Percentiles rank a stretch among this genome's conserved stretches.
Evolutionary conservation across 2,329 filamentous ascomycete species (phyloP).

Genomic region (Trematosphaeria pertusa): DNA sequence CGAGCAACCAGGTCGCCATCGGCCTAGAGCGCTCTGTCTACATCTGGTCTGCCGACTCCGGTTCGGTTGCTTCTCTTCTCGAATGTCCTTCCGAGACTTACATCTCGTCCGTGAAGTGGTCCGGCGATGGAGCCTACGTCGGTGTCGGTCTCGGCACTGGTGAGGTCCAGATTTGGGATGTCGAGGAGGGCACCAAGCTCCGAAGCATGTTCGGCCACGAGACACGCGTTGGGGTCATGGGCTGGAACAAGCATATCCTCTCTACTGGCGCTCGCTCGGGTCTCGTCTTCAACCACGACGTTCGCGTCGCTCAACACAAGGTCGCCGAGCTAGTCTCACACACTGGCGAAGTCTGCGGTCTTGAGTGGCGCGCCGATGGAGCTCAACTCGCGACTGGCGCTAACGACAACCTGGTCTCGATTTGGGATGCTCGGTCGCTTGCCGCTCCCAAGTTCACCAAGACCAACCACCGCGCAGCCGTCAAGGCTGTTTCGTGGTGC

Average conservation of each 20-base stretch:
- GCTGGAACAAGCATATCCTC: slow-evolving; percentile 98
- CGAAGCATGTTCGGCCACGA: slow-evolving; percentile 99
- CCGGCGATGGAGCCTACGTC: slow-evolving; percentile 94
- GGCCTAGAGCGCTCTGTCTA: slow-evolving; percentile 97
- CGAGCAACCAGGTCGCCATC: slow-evolving; percentile 96
- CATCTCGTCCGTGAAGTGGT: slow-evolving; percentile 98
- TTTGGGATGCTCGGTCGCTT: slow-evolving; percentile 96
- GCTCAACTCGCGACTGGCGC: slow-evolving; percentile 96
- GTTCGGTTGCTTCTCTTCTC: slow-evolving; percentile 84
- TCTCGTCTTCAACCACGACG: slow-evolving; percentile 97
- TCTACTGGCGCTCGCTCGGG: slow-evolving; percentile 95
- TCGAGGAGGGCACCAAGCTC: slow-evolving; percentile 91
- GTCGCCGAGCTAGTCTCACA: slow-evolving; percentile 95
- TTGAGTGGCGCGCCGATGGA: slow-evolving; percentile 97
- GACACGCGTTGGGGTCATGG: slow-evolving; percentile 93
- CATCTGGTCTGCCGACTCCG: slow-evolving; percentile 96
- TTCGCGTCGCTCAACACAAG: slow-evolving; percentile 97
- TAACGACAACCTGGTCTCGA: slow-evolving; percentile 98
- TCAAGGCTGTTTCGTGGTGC: slow-evolving; percentile 98
- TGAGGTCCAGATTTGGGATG: slow-evolving; percentile 99
- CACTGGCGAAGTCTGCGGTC: slow-evolving; percentile 95
- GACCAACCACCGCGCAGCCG: slow-evolving; percentile 98
- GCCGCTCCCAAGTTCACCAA: slow-evolving; percentile 98
- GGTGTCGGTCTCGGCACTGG: slow-evolving; percentile 93
- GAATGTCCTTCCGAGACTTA: slow-evolving; percentile 92